Evolutionary conservation across 73 alveolate genomes (phyloP).

Genomic region (Paramecium octaurelia): DNA sequence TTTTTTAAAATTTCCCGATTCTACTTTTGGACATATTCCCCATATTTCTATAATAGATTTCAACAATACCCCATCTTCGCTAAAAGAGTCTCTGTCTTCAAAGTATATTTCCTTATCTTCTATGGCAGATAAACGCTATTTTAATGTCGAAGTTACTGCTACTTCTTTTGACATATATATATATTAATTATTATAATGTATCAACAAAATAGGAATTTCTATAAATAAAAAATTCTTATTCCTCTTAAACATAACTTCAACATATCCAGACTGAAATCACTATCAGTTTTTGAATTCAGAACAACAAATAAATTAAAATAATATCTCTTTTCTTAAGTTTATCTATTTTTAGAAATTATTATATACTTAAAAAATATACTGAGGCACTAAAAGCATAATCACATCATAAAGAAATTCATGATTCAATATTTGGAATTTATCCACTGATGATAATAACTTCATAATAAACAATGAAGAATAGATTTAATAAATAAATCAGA

Average conservation of each 20-base stretch:
- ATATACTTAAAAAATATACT: too few relatives aligned
- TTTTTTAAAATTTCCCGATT: not conserved
- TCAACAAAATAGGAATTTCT: not conserved
- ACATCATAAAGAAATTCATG: not conserved
- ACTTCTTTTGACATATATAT: not conserved
- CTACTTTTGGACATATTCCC: not conserved
- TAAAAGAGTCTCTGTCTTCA: conserved; percentile 15
- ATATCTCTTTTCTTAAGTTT: not conserved
- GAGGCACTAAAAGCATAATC: too few relatives aligned
- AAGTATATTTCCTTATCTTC: not conserved
- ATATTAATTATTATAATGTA: not conserved
- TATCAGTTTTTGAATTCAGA: not conserved
- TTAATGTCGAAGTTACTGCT: not conserved
- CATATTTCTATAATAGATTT: not conserved
- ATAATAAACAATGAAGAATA: not conserved
- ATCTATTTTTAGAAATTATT: not conserved
- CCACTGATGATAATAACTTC: too few relatives aligned
- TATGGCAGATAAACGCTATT: not conserved
- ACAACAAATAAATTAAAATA: not conserved
- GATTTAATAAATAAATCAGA: not conserved
- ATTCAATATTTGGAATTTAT: too few relatives aligned
- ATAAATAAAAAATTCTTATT: not conserved
- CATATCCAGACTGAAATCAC: not conserved
- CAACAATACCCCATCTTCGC: conserved; percentile 10
- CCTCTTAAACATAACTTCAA: not conserved